A percentile compares a stretch with the other conserved stretches of the same genome.
These are phyloP conservation scores for Paecilomyces sp. DNA, from an alignment of 2,329 filamentous ascomycete genomes.

Conservation along the genomic window DNA sequence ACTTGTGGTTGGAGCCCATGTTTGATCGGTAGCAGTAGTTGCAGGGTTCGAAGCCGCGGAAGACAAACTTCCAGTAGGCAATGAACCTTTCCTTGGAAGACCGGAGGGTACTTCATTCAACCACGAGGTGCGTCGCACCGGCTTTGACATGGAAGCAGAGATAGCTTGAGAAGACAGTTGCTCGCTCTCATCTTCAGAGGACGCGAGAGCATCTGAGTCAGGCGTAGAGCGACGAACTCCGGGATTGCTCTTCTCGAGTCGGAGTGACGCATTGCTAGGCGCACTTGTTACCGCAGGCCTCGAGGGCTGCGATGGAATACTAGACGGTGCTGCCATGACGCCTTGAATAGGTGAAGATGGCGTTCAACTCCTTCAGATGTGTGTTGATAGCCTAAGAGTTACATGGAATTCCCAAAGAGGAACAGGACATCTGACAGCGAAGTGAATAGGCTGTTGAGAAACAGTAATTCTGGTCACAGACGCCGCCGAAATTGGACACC, in stretches of 20 bases:
- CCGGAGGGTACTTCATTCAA: conserved; percentile 70
- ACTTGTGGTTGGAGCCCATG: conserved; percentile 34
- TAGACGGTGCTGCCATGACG: conserved; percentile 35
- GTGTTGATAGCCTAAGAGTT: neutral
- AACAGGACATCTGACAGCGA: neutral
- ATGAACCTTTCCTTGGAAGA: conserved; percentile 66
- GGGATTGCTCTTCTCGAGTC: conserved; percentile 66
- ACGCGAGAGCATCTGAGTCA: conserved; percentile 87
- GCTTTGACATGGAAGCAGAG: conserved; percentile 49
- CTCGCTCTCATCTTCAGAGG: conserved; percentile 87
- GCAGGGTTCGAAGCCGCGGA: conserved; percentile 73
- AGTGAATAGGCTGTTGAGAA: neutral
- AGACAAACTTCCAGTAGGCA: conserved; percentile 65
- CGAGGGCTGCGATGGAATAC: conserved; percentile 20
- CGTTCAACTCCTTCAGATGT: neutral
- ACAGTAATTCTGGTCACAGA: neutral
- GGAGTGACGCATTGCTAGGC: conserved; percentile 54
- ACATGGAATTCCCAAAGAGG: neutral
- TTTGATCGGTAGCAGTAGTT: conserved; percentile 64
- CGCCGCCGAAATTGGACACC: neutral
- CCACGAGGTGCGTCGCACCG: conserved; percentile 72
- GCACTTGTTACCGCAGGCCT: conserved; percentile 34
- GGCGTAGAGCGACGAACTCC: conserved; percentile 74
- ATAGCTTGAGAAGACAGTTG: conserved; percentile 48
- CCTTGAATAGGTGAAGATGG: conserved; percentile 6